Evolutionary conservation across 805 yeast genomes (phyloP).

Genomic region (Starmerella davenportii): DNA sequence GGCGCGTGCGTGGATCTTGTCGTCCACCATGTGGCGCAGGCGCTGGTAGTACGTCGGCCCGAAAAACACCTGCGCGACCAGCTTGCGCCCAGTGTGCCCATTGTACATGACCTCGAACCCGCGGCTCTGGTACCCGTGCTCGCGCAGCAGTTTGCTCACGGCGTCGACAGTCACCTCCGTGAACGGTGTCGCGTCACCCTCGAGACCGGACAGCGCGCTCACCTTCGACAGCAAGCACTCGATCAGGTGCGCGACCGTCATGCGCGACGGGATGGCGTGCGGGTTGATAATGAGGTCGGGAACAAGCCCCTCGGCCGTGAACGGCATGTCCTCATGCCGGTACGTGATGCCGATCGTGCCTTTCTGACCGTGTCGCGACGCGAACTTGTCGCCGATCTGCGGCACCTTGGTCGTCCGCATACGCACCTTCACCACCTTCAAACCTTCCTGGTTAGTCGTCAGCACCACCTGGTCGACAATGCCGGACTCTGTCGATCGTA

Average conservation of each 20-base stretch:
- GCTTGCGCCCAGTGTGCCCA: conserved; percentile 95
- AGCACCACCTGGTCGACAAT: conserved; percentile 93
- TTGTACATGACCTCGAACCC: conserved; percentile 98
- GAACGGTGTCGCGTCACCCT: conserved; percentile 98
- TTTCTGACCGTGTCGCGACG: conserved; percentile 98
- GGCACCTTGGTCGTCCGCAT: conserved; percentile 98
- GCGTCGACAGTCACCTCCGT: conserved; percentile 98
- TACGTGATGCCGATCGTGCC: conserved; percentile 99
- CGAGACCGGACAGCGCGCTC: conserved; percentile 83
- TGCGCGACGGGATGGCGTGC: conserved; percentile 99
- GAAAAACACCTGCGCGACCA: conserved; percentile 95
- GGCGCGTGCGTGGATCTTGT: conserved; percentile 96
- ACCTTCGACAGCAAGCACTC: conserved; percentile 94
- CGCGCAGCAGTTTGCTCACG: conserved; percentile 75
- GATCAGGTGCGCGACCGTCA: conserved; percentile 98
- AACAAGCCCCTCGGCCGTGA: conserved; percentile 83
- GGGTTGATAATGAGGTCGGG: conserved; percentile 97
- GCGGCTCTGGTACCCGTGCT: conserved; percentile 92
- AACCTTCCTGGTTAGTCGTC: conserved; percentile 96
- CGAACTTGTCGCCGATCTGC: conserved; percentile 98
- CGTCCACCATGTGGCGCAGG: conserved; percentile 97
- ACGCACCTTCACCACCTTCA: conserved; percentile 92
- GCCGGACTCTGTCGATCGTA: conserved; percentile 93
- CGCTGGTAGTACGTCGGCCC: conserved; percentile 99
- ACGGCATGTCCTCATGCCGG: conserved; percentile 98